Evolutionary conservation across 768 basidiomycete genomes (phyloP), one percentile per base, ranked within the genome.

Genomic region (Galerina marginata): DNA sequence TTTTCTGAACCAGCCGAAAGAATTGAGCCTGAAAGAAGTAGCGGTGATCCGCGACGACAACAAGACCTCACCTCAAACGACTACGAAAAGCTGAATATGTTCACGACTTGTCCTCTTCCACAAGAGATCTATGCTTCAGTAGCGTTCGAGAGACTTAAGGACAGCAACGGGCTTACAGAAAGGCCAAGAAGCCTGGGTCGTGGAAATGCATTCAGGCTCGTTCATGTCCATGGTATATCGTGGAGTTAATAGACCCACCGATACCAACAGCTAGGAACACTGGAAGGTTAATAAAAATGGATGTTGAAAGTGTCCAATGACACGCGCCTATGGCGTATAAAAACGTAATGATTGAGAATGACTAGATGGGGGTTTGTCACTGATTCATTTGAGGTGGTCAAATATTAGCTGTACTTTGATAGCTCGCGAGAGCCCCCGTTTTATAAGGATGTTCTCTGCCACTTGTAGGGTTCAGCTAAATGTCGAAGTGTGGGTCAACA

Each of bases 301-400:
- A 6, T 37, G 4, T 25, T 3, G n/a, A 12, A 7, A 20, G 26
- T n/a, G 29, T 33, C 29, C 3, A 51, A 11, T 23, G 20, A 16
- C 16, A 53, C 50, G 25, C 29, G 39, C 51, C 51, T 53, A 53
- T 7, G 23, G 51, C 51, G 25, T 53, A 53, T 15, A 42, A 10
- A 12, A 53, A 53, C 29, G 51, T 53, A 37, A 53, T 25, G 7
- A 23, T 26, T 9, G 51, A 53, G 1, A 53, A 15, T 9, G 51
- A 53, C 51, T 53, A 11, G 6, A 40, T 20, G 4, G 4, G 9
- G 23, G 4, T 9, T 15, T 25, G 23, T 53, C 39, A 53, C 23
- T 9, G 16, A 14, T 20, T 14, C 11, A 15, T 3, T 38, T 6
- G n/a, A 14, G 6, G 16, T 15, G 42, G 39, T 23, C 0, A 26